These are phyloP conservation scores for Didymella glomerata DNA, from an alignment of 2,329 filamentous ascomycete species.

Conservation along the genomic window DNA sequence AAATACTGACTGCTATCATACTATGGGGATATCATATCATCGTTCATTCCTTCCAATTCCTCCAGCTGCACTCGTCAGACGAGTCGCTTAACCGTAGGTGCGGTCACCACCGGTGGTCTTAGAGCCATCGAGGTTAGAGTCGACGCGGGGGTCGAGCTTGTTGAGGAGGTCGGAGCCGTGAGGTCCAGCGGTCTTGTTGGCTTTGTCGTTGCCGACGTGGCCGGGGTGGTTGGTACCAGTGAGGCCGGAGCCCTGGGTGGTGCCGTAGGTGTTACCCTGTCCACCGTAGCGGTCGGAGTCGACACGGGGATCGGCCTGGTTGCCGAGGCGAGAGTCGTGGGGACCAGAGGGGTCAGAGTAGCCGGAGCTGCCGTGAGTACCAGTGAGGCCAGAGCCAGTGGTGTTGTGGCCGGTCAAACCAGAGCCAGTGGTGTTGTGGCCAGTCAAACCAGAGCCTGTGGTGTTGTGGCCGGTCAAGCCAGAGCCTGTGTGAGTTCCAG, in stretches of 20 bases:
- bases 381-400: slow-evolving; percentile 19
- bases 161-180: slow-evolving; percentile 47
- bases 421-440: slow-evolving; percentile 20
- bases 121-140: slow-evolving; percentile 46
- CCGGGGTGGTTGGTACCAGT: slow-evolving; percentile 25
- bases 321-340: slow-evolving; percentile 37
- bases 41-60: slow-evolving; percentile 13
- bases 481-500: slow-evolving; percentile 17
- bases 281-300: slow-evolving; percentile 38
- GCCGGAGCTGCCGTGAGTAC: slow-evolving; percentile 16
- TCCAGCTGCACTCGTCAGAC: slow-evolving; percentile 19
- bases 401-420: slow-evolving; percentile 21
- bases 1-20: slow-evolving; percentile 12
- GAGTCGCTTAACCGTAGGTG: slow-evolving; percentile 32
- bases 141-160: slow-evolving; percentile 50
- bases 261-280: slow-evolving; percentile 33
- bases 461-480: slow-evolving; percentile 18
- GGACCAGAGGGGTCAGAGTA: slow-evolving; percentile 41
- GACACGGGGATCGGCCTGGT: slow-evolving; percentile 45
- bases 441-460: slow-evolving; percentile 21
- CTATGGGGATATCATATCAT: slow-evolving; percentile 25
- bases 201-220: slow-evolving; percentile 28
- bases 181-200: slow-evolving; percentile 48
- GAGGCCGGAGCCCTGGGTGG: slow-evolving; percentile 19
- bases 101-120: slow-evolving; percentile 43